Evolutionary conservation across 306 rosid genomes (phyloP).

Genomic region (Acacia confusa): DNA sequence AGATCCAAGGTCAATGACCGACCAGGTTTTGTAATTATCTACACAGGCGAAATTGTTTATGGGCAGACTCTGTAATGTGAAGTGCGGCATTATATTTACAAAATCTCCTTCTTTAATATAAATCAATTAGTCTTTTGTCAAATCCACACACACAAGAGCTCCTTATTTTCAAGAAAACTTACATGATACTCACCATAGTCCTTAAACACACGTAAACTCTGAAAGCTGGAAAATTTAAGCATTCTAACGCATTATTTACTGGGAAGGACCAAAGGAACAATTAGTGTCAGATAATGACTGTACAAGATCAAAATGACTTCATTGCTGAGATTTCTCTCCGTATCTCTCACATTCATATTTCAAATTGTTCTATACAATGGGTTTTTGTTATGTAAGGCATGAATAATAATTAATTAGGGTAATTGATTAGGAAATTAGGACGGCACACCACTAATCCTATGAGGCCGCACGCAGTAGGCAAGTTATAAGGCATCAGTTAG

Average conservation of each 20-base stretch:
- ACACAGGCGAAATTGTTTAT: conserved; percentile 39
- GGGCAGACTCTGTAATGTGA: conserved; percentile 7
- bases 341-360: not conserved
- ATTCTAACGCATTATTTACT: conserved; percentile 1
- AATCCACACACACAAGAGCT: not conserved
- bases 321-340: not conserved
- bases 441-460: too few relatives aligned
- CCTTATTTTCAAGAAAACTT: conserved; percentile 1
- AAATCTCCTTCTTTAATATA: not conserved
- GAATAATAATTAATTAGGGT: too few relatives aligned
- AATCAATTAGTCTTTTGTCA: too few relatives aligned
- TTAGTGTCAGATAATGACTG: not conserved
- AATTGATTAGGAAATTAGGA: too few relatives aligned
- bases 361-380: not conserved
- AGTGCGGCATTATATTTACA: conserved; percentile 14
- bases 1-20: conserved; percentile 63
- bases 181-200: not conserved
- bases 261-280: not conserved
- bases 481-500: too few relatives aligned
- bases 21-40: conserved; percentile 63
- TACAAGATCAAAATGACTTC: conserved; percentile 6
- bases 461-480: too few relatives aligned
- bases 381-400: too few relatives aligned
- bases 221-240: not conserved
- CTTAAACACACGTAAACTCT: not conserved